phyloP scores from a whole-genome alignment of 1,139 yeast species.

The Blastobotrys raffinosifermentans region DNA sequence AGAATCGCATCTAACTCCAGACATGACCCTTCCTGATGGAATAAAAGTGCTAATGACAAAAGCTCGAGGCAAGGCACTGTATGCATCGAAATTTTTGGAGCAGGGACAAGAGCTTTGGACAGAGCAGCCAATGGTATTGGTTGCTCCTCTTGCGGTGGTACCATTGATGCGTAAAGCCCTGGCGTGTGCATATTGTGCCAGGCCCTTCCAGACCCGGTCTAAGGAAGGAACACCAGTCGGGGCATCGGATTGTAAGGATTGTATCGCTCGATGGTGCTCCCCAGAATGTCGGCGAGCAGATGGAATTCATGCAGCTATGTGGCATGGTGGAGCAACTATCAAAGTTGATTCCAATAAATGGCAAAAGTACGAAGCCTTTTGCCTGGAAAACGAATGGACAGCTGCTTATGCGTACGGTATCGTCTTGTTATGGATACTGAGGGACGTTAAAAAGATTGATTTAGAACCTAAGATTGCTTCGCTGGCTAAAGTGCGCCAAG shows the following conservation, averaged over 20 bases:
- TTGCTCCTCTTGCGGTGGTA: constrained; percentile 68
- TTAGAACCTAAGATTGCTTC: constrained; percentile 37
- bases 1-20: constrained; percentile 48
- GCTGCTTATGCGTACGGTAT: constrained; percentile 63
- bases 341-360: constrained; percentile 46
- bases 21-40: constrained; percentile 45
- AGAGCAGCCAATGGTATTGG: constrained; percentile 55
- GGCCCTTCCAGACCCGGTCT: constrained; percentile 41
- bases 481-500: constrained; percentile 69
- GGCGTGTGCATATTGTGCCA: constrained; percentile 79
- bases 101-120: constrained; percentile 50
- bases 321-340: constrained; percentile 42
- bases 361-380: constrained; percentile 52
- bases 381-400: constrained; percentile 60
- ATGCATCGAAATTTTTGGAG: constrained; percentile 36
- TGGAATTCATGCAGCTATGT: constrained; percentile 49
- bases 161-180: constrained; percentile 58
- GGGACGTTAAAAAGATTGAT: constrained; percentile 34
- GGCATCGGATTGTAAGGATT: constrained; percentile 19
- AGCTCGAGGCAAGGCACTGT: constrained; percentile 33
- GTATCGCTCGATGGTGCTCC: constrained; percentile 28
- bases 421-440: constrained; percentile 45
- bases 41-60: constrained; percentile 44
- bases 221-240: constrained; percentile 18
- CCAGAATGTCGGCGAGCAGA: constrained; percentile 36